Evolutionary conservation across 345 rosid genomes (phyloP).

Genomic region (Raphanus raphanistrum): DNA sequence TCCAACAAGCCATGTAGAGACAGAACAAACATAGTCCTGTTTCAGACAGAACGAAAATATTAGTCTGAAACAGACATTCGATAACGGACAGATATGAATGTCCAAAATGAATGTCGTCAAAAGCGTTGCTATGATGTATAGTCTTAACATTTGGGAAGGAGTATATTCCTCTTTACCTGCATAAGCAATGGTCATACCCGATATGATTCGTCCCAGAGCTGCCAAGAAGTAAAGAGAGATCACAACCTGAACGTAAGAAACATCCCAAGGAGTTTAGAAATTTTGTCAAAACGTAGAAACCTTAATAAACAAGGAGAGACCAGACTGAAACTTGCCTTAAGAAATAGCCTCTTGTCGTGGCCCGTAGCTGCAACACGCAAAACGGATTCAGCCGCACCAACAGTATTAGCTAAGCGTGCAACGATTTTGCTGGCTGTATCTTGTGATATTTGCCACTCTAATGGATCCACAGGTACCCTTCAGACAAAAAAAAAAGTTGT

Average conservation of each 20-base stretch:
- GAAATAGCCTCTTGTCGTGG: constrained; percentile 82
- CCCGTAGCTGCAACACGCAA: constrained; percentile 96
- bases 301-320: not conserved
- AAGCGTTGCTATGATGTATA: not conserved
- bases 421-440: constrained; percentile 72
- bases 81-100: too few relatives aligned
- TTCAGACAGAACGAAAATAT: not conserved
- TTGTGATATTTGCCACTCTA: constrained; percentile 97
- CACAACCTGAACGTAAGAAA: constrained; percentile 57
- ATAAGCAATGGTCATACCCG: constrained; percentile 85
- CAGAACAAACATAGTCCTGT: constrained; percentile 86
- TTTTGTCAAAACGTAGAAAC: not conserved
- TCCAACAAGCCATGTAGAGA: constrained; percentile 56
- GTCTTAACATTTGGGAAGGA: not conserved
- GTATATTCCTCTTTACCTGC: constrained; percentile 50
- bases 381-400: constrained; percentile 94
- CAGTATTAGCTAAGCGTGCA: constrained; percentile 87
- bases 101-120: not conserved
- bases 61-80: not conserved
- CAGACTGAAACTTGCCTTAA: constrained; percentile 47
- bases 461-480: constrained; percentile 93
- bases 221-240: constrained; percentile 65
- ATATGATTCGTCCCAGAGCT: constrained; percentile 70
- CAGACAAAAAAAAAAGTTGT: constrained; percentile 2
- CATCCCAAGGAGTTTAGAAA: not conserved